Conservation (phyloP, 1,139 yeast species). For the Zygosaccharomyces sapae region DNA sequence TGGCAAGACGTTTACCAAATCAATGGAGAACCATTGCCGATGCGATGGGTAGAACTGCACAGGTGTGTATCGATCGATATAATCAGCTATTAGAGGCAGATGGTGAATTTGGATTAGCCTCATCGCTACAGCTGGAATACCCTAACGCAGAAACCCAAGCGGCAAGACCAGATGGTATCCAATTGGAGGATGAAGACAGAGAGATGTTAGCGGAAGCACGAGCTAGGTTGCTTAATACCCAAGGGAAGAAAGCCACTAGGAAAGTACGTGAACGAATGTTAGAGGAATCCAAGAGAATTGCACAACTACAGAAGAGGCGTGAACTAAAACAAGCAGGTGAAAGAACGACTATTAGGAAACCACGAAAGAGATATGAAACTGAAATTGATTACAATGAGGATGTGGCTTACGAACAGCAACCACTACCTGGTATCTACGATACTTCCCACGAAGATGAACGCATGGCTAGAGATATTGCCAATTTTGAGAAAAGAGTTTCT, state of each 20-base stretch:
- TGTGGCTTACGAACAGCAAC: constrained; percentile 71
- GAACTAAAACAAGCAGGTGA: constrained; percentile 86
- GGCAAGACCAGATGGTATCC: constrained; percentile 75
- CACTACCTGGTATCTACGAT: constrained; percentile 67
- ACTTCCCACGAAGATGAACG: constrained; percentile 51
- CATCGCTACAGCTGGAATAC: constrained; percentile 37
- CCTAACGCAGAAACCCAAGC: constrained; percentile 76
- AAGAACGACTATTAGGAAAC: constrained; percentile 43
- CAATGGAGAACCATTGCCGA: constrained; percentile 93
- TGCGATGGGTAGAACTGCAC: constrained; percentile 76
- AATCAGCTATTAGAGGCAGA: constrained; percentile 62
- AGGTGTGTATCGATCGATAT: constrained; percentile 82
- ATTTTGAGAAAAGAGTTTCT: constrained; percentile 47
- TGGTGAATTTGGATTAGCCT: constrained; percentile 43
- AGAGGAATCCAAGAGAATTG: constrained; percentile 69
- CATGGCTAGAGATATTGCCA: constrained; percentile 40
- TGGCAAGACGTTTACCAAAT: constrained; percentile 74
- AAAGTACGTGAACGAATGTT: constrained; percentile 81
- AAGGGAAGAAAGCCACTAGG: constrained; percentile 91
- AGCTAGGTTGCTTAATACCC: constrained; percentile 86
- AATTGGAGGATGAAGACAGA: constrained; percentile 79
- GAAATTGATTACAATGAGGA: constrained; percentile 81
- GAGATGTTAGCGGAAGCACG: constrained; percentile 94
- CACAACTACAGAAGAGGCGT: constrained; percentile 73
- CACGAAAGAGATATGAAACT: constrained; percentile 50